These are phyloP conservation scores for Fusarium fracticaudum DNA, from an alignment of 2,329 filamentous ascomycete species.

Conservation along the genomic window DNA sequence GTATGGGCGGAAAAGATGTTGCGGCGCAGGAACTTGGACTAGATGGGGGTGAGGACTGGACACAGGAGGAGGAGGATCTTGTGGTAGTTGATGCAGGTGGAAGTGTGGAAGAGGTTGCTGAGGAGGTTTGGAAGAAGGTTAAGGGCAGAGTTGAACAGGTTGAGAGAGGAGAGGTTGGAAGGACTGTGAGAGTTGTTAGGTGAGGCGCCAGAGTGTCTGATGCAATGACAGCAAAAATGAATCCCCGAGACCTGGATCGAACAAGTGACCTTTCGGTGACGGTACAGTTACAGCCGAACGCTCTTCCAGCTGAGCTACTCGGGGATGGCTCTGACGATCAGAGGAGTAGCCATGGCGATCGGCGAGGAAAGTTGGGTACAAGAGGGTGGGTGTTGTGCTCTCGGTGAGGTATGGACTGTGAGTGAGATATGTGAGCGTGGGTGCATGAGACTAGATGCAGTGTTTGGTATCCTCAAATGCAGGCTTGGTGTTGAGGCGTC, in stretches of 20 bases:
- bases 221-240: background rate
- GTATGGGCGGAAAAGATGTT: constrained; percentile 55
- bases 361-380: background rate
- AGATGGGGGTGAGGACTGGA: constrained; percentile 47
- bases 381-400: no score
- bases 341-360: background rate
- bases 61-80: constrained; percentile 63
- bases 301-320: constrained; percentile 10
- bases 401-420: no score
- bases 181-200: constrained; percentile 51
- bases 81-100: constrained; percentile 64
- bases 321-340: background rate
- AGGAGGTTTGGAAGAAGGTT: constrained; percentile 64
- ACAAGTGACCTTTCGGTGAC: constrained; percentile 6
- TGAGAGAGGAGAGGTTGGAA: constrained; percentile 60
- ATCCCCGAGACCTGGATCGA: constrained; percentile 12
- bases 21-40: constrained; percentile 40
- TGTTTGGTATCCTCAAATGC: background rate
- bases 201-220: background rate
- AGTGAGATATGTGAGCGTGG: no score
- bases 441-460: no score
- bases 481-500: background rate
- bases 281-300: constrained; percentile 2
- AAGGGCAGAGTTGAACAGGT: constrained; percentile 58
- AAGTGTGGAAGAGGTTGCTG: constrained; percentile 65